Conservation (phyloP, 2,329 filamentous ascomycete species). For the Sclerotinia nivalis region DNA sequence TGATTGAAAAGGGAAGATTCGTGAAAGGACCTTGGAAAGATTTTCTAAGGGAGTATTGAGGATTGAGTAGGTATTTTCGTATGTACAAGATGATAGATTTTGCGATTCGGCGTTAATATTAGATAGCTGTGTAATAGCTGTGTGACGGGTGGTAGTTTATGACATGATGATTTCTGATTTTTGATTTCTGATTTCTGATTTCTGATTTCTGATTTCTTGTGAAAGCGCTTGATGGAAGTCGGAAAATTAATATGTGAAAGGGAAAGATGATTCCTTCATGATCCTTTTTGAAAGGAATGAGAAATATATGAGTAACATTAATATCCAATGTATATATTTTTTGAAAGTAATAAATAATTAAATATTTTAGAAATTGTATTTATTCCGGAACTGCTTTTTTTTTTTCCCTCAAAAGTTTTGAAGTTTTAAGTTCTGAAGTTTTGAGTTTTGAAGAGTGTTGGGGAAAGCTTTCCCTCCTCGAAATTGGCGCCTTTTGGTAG, state of each 20-base stretch:
- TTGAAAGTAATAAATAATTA: not conserved
- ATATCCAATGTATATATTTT: not conserved
- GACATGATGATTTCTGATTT: not conserved
- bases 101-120: not conserved
- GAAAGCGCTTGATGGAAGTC: not conserved
- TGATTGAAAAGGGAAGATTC: not conserved
- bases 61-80: too few species aligned
- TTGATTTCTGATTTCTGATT: too few species aligned
- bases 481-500: too few species aligned
- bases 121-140: constrained; percentile 1
- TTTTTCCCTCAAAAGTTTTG: too few species aligned
- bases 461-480: not conserved
- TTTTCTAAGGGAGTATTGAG: not conserved
- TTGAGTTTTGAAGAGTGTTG: too few species aligned
- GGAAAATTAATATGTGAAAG: not conserved
- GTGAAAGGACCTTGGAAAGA: not conserved
- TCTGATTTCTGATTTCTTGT: not conserved
- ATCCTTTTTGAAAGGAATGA: not conserved
- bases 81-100: not conserved
- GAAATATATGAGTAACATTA: not conserved
- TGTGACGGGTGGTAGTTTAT: not conserved
- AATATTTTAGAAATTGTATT: not conserved
- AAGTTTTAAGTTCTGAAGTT: too few species aligned
- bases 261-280: not conserved
- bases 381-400: too few species aligned